These are phyloP conservation scores for Ophiorrhiza pumila DNA, from an alignment of 257 asterid species.

Conservation along the genomic window DNA sequence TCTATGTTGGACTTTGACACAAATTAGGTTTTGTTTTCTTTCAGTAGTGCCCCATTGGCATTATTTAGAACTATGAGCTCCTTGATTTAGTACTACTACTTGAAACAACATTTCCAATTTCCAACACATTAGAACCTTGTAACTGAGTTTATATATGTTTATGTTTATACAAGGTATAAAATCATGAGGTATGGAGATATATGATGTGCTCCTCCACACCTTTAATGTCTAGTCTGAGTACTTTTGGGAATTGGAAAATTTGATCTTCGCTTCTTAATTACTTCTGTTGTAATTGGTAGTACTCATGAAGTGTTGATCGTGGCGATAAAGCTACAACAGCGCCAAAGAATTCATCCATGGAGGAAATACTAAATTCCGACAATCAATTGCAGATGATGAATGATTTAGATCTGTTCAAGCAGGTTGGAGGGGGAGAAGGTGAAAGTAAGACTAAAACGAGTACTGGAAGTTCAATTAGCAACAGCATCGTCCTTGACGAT, in stretches of 20 bases:
- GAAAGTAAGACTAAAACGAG: conserved; percentile 11
- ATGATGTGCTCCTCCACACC: background rate
- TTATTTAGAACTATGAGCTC: conserved; percentile 1
- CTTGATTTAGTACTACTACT: background rate
- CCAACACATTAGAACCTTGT: no score
- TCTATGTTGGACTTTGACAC: conserved; percentile 26
- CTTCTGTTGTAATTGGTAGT: background rate
- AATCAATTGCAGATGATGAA: background rate
- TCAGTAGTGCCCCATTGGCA: conserved; percentile 1
- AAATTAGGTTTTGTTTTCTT: conserved; percentile 25
- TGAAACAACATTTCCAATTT: conserved; percentile 13
- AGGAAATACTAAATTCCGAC: conserved; percentile 8
- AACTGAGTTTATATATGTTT: no score
- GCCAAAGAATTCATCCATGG: conserved; percentile 2
- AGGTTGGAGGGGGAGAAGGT: conserved; percentile 3
- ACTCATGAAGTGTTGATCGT: conserved; percentile 1
- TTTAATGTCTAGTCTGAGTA: background rate
- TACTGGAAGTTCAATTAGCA: conserved; percentile 22
- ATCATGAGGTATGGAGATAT: background rate
- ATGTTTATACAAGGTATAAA: background rate
- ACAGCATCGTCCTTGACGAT: conserved; percentile 17
- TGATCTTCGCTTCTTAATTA: background rate
- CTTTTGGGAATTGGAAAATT: background rate
- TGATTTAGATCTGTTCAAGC: background rate
- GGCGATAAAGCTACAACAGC: background rate